Evolutionary conservation across 2,329 filamentous ascomycete species (phyloP), one percentile per base, ranked within the genome.

Genomic region (Exophiala bonariae): DNA sequence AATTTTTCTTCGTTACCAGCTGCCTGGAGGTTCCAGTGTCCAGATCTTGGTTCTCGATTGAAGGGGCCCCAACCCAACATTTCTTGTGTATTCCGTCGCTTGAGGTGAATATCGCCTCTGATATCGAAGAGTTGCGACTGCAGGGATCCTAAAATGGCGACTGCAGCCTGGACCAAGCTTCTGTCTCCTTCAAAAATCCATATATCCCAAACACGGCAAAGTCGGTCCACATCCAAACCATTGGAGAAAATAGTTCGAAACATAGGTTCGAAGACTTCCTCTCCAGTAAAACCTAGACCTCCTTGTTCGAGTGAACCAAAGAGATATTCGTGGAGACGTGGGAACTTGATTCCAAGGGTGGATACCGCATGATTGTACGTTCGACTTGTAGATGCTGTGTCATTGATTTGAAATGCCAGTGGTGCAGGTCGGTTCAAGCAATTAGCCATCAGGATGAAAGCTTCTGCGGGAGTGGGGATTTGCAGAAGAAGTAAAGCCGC

Each of bases 181-280:
- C 69, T 66, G 51, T 84, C 81, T 22, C 79, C 79, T 61, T 84
- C 81, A 47, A 84, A 79, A 2, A 77, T 74, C 63, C 78, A 81
- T 41, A 82, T 75, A 58, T 84, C 81, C 79, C 80, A 82, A 16
- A 83, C 67, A 3, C 81, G 69, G 38, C 74, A 75, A 9, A 78
- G 70, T 26, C 75, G 69, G 48, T 81, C 78, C 8, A 80, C 62
- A 33, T 74, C 71, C 1, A 80, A 67, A 1, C 75, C 71, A 41
- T 75, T 74, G 13, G 69, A 71, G 55, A 81, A 76, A 13, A 82
- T 64, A 3, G 70, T 75, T 44, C 72, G 71, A 59, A 81, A 76
- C 63, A 81, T 76, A 3, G 75, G 73, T 35, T 76, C 72, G 54
- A 80, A 73, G 52, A 71, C 71, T 65, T 72, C 72, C 45, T 71